Evolutionary conservation across 1,139 yeast species (phyloP).

Genomic region (Hansenula anomala): DNA sequence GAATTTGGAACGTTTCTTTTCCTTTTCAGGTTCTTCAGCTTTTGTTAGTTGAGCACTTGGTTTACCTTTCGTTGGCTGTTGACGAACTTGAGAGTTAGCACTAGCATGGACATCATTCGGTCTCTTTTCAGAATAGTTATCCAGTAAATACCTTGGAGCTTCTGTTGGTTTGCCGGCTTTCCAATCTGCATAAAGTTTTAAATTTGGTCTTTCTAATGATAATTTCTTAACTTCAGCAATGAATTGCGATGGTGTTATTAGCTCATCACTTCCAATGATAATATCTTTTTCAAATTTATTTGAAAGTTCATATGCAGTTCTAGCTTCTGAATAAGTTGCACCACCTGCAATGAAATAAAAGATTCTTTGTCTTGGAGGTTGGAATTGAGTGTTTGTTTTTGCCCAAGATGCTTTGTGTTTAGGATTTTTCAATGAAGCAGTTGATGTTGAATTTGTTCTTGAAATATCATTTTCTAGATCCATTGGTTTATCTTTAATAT

Average conservation of each 20-base stretch:
- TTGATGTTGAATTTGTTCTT: slow-evolving; percentile 26
- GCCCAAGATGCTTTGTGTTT: slow-evolving; percentile 86
- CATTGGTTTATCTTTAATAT: slow-evolving; percentile 68
- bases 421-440: slow-evolving; percentile 60
- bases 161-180: slow-evolving; percentile 18
- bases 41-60: slow-evolving; percentile 1
- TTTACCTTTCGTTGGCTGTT: slow-evolving; percentile 3
- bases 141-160: slow-evolving; percentile 29
- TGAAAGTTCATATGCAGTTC: slow-evolving; percentile 72
- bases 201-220: slow-evolving; percentile 24
- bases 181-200: slow-evolving; percentile 27
- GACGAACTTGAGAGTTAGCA: neutral
- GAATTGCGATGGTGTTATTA: slow-evolving; percentile 58
- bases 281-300: slow-evolving; percentile 63
- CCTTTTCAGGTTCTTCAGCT: slow-evolving; percentile 9
- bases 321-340: slow-evolving; percentile 73
- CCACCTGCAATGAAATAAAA: slow-evolving; percentile 90
- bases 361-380: slow-evolving; percentile 60
- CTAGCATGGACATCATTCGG: slow-evolving; percentile 1
- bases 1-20: slow-evolving; percentile 20
- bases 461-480: slow-evolving; percentile 33
- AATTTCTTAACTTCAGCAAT: slow-evolving; percentile 38
- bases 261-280: slow-evolving; percentile 77
- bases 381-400: slow-evolving; percentile 37
- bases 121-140: slow-evolving; percentile 6